These are phyloP conservation scores for Rutstroemia sydowiana DNA, from an alignment of 2,329 filamentous ascomycete species.

Conservation along the genomic window DNA sequence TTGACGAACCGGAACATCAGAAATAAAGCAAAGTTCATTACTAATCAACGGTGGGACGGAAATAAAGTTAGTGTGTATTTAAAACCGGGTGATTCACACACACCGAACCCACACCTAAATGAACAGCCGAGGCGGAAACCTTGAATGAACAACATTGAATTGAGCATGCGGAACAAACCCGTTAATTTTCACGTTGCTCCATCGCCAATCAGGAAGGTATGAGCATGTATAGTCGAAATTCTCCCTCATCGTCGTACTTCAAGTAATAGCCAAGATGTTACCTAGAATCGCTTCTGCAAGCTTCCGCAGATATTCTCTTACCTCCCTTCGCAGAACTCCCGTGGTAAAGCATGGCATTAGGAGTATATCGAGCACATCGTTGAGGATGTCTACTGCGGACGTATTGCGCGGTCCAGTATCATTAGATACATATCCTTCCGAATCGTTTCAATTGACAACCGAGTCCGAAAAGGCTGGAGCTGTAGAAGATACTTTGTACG, in stretches of 20 bases:
- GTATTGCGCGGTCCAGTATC: slow-evolving; percentile 26
- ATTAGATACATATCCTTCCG: too few relatives aligned
- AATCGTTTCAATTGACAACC: slow-evolving; percentile 79
- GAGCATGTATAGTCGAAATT: background rate
- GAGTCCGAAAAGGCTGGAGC: slow-evolving; percentile 69
- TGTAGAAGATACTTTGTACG: slow-evolving; percentile 78
- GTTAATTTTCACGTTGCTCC: background rate
- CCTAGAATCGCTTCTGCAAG: slow-evolving; percentile 25
- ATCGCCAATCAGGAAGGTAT: background rate
- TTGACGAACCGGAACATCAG: background rate
- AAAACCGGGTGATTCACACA: background rate
- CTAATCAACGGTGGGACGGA: background rate
- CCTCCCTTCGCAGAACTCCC: slow-evolving; percentile 21
- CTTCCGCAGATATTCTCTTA: slow-evolving; percentile 25
- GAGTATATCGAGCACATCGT: slow-evolving; percentile 18
- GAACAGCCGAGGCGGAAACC: background rate
- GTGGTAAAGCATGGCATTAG: slow-evolving; percentile 15
- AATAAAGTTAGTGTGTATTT: background rate
- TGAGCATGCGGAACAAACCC: background rate
- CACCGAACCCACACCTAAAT: background rate
- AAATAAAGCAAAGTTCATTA: background rate
- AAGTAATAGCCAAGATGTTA: background rate
- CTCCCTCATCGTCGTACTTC: slow-evolving; percentile 2
- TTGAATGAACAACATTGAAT: background rate
- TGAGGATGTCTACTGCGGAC: slow-evolving; percentile 22